Percentiles rank a stretch among this genome's conserved stretches.
These are phyloP conservation scores for Mortierella sp. DNA, from an alignment of 371 early-diverging fungal genomes.

Conservation along the genomic window DNA sequence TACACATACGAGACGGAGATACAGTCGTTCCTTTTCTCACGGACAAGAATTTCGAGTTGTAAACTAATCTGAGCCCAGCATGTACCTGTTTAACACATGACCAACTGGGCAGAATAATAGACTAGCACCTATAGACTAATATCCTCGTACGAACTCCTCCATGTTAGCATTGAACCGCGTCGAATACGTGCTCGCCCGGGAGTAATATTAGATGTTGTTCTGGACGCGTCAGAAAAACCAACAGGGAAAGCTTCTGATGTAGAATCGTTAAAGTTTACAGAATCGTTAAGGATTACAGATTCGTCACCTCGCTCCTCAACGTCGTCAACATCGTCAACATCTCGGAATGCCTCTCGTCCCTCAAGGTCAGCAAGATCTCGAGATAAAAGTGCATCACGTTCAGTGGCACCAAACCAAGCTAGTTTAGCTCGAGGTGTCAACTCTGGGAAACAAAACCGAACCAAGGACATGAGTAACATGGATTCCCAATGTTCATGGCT, in stretches of 20 bases:
- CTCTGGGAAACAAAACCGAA: too few relatives aligned
- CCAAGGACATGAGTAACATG: too few relatives aligned
- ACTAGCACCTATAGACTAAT: too few relatives aligned
- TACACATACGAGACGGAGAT: slow-evolving; percentile 6
- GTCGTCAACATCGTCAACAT: not conserved
- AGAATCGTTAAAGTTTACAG: not conserved
- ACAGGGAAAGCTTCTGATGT: not conserved
- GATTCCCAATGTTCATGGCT: too few relatives aligned
- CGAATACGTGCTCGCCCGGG: not conserved
- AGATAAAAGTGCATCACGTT: too few relatives aligned
- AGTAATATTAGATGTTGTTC: not conserved
- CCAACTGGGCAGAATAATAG: too few relatives aligned
- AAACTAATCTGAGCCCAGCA: not conserved
- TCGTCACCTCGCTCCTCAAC: not conserved
- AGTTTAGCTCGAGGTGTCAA: too few relatives aligned
- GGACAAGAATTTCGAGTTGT: slow-evolving; percentile 4
- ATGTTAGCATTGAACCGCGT: slow-evolving; percentile 1
- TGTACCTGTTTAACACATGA: not conserved
- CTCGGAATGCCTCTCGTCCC: not conserved
- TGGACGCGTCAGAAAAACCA: not conserved
- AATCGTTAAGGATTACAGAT: not conserved
- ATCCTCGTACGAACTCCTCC: not conserved
- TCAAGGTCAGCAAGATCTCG: not conserved
- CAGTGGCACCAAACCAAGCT: too few relatives aligned
- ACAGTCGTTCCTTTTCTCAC: not conserved